Conservation (phyloP, 441 rosid species). For the Erysimum pusillum region DNA sequence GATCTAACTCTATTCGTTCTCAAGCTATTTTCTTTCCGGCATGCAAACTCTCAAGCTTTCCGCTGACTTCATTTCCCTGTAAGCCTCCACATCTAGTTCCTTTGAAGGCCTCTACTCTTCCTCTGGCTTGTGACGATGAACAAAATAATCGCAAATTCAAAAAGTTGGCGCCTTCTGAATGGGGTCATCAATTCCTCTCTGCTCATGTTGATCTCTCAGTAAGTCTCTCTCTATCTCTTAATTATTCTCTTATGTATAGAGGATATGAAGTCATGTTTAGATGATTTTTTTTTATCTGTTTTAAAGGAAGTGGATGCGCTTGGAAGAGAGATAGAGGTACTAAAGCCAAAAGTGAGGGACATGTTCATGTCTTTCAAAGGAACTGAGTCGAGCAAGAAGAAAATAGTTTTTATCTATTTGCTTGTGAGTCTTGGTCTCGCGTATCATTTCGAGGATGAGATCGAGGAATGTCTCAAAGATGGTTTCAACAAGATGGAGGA, state of each 20-base stretch:
- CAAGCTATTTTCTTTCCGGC: too few species aligned
- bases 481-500: background rate
- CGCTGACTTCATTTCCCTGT: background rate
- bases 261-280: background rate
- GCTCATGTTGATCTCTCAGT: conserved; percentile 18
- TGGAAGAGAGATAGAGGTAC: background rate
- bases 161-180: conserved; percentile 5
- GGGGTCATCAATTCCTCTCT: conserved; percentile 14
- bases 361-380: background rate
- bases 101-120: conserved; percentile 3
- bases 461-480: background rate
- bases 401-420: background rate
- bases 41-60: background rate
- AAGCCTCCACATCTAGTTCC: background rate
- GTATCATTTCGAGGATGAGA: conserved; percentile 16
- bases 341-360: background rate
- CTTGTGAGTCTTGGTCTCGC: conserved; percentile 11
- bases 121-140: background rate
- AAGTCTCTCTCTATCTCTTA: background rate
- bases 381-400: background rate
- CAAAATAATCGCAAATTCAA: background rate
- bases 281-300: background rate
- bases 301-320: conserved; percentile 14
- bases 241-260: background rate
- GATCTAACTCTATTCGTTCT: background rate